Evolutionary conservation across 2,329 filamentous ascomycete genomes (phyloP).

Genomic region (Aspergillus sp.): DNA sequence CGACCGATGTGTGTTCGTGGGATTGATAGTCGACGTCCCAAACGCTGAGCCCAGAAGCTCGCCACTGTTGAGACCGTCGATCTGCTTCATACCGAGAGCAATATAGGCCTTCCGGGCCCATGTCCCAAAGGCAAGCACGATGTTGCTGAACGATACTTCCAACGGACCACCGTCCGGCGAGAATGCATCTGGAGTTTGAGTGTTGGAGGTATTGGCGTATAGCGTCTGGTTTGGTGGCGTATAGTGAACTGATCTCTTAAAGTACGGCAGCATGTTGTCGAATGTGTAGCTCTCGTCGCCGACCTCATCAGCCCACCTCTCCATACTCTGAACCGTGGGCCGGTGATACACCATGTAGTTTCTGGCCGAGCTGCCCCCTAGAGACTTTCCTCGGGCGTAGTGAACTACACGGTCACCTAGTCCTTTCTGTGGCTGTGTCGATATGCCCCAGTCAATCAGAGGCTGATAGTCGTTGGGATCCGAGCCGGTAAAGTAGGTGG

Average conservation of each 20-base stretch:
- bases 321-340: constrained; percentile 27
- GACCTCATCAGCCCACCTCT: constrained; percentile 36
- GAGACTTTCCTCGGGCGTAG: constrained; percentile 26
- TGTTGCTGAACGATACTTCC: constrained; percentile 31
- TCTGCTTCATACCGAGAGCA: constrained; percentile 25
- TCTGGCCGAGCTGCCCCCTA: constrained; percentile 22
- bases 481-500: constrained; percentile 18
- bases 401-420: constrained; percentile 13
- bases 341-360: constrained; percentile 28
- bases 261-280: constrained; percentile 26
- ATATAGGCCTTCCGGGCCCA: constrained; percentile 24
- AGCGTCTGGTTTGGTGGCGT: constrained; percentile 22
- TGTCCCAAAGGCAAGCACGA: constrained; percentile 23
- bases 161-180: constrained; percentile 25
- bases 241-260: constrained; percentile 24
- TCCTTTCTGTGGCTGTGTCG: constrained; percentile 19
- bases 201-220: constrained; percentile 22
- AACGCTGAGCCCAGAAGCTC: constrained; percentile 21
- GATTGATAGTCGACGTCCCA: constrained; percentile 30
- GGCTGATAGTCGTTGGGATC: constrained; percentile 21
- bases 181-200: constrained; percentile 20
- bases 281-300: constrained; percentile 31
- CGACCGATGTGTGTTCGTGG: constrained; percentile 20
- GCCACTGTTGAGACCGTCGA: constrained; percentile 28
- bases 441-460: constrained; percentile 26